Evolutionary conservation across 768 basidiomycete genomes (phyloP).

Genomic region (Lyophyllum semitale): DNA sequence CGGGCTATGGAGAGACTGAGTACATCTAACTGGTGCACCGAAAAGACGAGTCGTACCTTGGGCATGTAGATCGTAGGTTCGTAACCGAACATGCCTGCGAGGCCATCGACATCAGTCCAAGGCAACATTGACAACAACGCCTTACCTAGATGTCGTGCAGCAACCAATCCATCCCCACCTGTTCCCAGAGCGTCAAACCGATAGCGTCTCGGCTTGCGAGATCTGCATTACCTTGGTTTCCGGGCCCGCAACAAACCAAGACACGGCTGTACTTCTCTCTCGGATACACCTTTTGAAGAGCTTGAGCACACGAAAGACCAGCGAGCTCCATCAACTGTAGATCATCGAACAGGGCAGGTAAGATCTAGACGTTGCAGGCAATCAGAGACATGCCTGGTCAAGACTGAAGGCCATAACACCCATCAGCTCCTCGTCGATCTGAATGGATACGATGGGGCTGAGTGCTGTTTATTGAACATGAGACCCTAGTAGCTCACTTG

Average conservation of each 20-base stretch:
- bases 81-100: constrained; percentile 88
- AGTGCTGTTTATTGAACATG: neutral
- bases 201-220: too few relatives aligned
- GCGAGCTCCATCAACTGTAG: constrained; percentile 92
- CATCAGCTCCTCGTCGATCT: constrained; percentile 98
- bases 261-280: constrained; percentile 72
- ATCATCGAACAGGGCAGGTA: neutral
- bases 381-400: constrained; percentile 69
- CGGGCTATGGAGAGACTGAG: constrained; percentile 54
- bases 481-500: constrained; percentile 48
- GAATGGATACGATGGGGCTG: constrained; percentile 1
- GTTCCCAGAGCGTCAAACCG: neutral
- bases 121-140: neutral
- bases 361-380: neutral
- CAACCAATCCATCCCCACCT: constrained; percentile 95
- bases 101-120: neutral
- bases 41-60: constrained; percentile 53
- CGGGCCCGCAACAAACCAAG: constrained; percentile 95
- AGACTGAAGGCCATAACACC: constrained; percentile 90
- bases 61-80: constrained; percentile 90
- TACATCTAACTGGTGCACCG: neutral
- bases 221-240: constrained; percentile 72
- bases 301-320: constrained; percentile 90
- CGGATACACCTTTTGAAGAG: constrained; percentile 75
- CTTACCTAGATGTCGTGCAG: constrained; percentile 89